Conservation (phyloP, 2,329 filamentous ascomycete species). For the Chalaropsis ovoidea region DNA sequence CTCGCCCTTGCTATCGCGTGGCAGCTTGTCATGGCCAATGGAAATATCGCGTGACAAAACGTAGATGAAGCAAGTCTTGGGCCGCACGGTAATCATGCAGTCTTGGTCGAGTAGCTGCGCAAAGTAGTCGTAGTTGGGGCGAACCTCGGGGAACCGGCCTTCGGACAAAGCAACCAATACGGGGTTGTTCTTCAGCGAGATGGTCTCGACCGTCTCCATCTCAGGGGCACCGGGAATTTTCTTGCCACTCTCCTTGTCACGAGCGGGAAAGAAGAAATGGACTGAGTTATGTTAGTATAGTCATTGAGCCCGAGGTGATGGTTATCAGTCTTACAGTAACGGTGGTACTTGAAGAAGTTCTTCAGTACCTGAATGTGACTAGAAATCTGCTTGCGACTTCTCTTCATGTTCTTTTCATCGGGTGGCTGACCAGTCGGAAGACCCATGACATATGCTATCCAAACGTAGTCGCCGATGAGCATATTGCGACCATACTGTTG, state of each 20-base stretch:
- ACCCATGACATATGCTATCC: conserved; percentile 41
- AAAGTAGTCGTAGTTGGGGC: conserved; percentile 54
- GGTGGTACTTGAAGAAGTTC: conserved; percentile 52
- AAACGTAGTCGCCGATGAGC: conserved; percentile 59
- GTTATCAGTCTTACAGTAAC: conserved; percentile 45
- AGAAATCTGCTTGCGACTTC: conserved; percentile 51
- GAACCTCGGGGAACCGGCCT: conserved; percentile 46
- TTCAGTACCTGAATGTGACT: conserved; percentile 63
- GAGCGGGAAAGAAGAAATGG: conserved; percentile 50
- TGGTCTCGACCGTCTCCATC: conserved; percentile 33
- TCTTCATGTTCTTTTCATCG: conserved; percentile 39
- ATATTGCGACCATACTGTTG: conserved; percentile 59
- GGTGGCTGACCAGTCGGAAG: conserved; percentile 40
- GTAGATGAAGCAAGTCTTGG: conserved; percentile 51
- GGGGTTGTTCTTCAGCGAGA: conserved; percentile 54
- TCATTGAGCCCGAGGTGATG: too few species aligned
- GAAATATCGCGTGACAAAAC: conserved; percentile 45
- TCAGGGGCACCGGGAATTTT: conserved; percentile 31
- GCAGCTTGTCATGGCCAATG: conserved; percentile 40
- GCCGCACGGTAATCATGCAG: conserved; percentile 43
- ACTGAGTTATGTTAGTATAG: conserved; percentile 33
- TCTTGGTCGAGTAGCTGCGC: conserved; percentile 46
- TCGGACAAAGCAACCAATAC: conserved; percentile 53
- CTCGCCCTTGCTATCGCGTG: conserved; percentile 38
- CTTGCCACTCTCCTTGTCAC: conserved; percentile 44